A percentile compares a stretch with the other conserved stretches of the same genome.
Evolutionary conservation across 176 grass and related monocot genomes (phyloP).

Genomic region (Oryza meridionalis): DNA sequence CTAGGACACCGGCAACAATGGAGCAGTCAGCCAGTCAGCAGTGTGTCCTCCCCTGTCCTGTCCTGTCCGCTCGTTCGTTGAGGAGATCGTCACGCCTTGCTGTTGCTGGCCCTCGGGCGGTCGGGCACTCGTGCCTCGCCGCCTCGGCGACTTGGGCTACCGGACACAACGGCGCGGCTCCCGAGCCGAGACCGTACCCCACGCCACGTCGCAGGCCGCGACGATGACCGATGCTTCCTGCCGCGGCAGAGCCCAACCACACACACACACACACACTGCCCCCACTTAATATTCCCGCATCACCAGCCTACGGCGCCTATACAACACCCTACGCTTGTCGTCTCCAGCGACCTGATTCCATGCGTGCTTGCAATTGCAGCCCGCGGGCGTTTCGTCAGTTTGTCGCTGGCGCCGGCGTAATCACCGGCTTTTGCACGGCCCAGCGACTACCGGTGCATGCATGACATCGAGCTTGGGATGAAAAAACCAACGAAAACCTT

Average conservation of each 20-base stretch:
- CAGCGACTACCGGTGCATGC: neutral
- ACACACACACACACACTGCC: neutral
- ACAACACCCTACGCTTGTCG: neutral
- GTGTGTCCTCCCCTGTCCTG: neutral
- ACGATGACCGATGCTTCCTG: constrained; percentile 48
- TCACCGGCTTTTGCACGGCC: neutral
- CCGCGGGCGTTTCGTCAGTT: neutral
- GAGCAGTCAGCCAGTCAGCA: neutral
- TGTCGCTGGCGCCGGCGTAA: neutral
- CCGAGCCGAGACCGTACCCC: neutral
- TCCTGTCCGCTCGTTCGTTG: neutral
- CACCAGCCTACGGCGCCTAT: neutral
- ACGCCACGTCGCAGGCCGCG: neutral
- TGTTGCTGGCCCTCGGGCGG: neutral
- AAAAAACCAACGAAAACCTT: neutral
- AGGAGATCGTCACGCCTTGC: constrained; percentile 6
- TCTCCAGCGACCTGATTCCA: neutral
- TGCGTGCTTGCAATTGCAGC: neutral
- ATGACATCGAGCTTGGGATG: neutral
- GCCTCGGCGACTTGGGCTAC: neutral
- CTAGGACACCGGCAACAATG: neutral
- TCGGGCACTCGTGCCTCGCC: too few relatives aligned
- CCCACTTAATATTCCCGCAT: constrained; percentile 12
- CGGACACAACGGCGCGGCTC: neutral
- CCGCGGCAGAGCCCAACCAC: constrained; percentile 18